Evolutionary conservation across 345 rosid species (phyloP), one percentile per base, ranked within the genome.

Genomic region (Salix exigua): DNA sequence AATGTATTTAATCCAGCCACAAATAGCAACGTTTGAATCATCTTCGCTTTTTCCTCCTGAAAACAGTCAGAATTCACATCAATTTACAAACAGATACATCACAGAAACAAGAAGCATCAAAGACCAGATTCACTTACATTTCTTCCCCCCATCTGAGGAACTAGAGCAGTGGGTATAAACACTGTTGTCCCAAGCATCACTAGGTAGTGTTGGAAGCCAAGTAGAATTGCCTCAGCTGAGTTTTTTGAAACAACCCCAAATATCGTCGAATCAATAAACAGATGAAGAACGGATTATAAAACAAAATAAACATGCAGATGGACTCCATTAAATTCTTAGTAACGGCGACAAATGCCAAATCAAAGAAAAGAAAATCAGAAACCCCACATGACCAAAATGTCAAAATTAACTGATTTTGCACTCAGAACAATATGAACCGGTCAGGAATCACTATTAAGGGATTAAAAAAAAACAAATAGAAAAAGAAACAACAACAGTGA

Each of bases 141-240:
- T 87, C 94, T 92, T 60, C 99, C 99, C 83, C 99, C 99, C 97
- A 96, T 96, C 77, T 93, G 97, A 66, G 97, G 92, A 82, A 93
- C 97, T 42, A 96, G 83, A 7, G 87, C 79, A 51, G 93, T 80
- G 37, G 99, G 96, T 46, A 96, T 93, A 50, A 96, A 86, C 79
- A 96, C 99, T 0, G 91, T 89, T 53, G 99, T 96, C 55, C 99
- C 98, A 72, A 96, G 94, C 99, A 96, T 93, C 82, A 96, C 98
- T 73, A 93, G 81, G 86, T 93, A 96, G 77, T 96, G 98, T 71
- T 96, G 99, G 85, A 96, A 96, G 7, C 98, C 99, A 42, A 96
- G 86, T 30, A 96, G 88, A 71, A 96, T 86, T 37, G 99, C 97
- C 83, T 96, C 99, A 48, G 99, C 99, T 96, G 90, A 86, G 80